A percentile compares a stretch with the other conserved stretches of the same genome.
Conservation (phyloP, 768 basidiomycete genomes). For the Cystofilobasidium ferigula region DNA sequence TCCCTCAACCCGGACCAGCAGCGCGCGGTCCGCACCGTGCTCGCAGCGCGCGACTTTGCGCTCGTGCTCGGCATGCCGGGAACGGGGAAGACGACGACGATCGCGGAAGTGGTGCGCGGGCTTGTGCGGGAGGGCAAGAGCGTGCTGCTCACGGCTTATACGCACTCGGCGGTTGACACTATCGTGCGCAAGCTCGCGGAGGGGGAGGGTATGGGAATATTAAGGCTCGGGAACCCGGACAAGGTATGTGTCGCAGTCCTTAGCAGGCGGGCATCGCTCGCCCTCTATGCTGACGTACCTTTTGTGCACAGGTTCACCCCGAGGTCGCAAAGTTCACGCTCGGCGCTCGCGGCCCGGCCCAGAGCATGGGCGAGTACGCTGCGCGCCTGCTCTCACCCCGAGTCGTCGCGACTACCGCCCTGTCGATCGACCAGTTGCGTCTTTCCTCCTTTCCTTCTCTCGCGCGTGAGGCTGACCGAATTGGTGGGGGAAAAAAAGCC, state of each 20-base stretch:
- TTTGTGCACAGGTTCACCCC: conserved; percentile 70
- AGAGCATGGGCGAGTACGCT: conserved; percentile 71
- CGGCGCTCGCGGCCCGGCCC: conserved; percentile 47
- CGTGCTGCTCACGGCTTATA: conserved; percentile 81
- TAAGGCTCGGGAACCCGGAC: conserved; percentile 80
- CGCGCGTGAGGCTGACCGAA: too few species aligned
- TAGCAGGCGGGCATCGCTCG: too few species aligned
- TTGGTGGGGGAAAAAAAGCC: too few species aligned
- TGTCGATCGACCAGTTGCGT: conserved; percentile 88
- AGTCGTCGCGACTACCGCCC: conserved; percentile 89
- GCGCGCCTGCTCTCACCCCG: conserved; percentile 72
- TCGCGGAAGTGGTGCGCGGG: conserved; percentile 71
- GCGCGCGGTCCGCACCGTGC: conserved; percentile 58
- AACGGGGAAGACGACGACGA: conserved; percentile 92
- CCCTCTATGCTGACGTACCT: background rate
- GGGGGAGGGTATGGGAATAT: conserved; percentile 40
- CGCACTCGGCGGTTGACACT: conserved; percentile 97
- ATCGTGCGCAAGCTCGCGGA: conserved; percentile 75
- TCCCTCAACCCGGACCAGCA: conserved; percentile 61
- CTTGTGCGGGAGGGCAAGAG: conserved; percentile 72
- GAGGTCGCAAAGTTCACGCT: conserved; percentile 64
- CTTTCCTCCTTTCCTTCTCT: too few species aligned
- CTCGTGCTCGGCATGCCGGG: conserved; percentile 95
- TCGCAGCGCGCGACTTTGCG: conserved; percentile 77
- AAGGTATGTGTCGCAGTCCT: conserved; percentile 62